Evolutionary conservation across 148 eudicot genomes (phyloP).

Genomic region (Simmondsia chinensis): DNA sequence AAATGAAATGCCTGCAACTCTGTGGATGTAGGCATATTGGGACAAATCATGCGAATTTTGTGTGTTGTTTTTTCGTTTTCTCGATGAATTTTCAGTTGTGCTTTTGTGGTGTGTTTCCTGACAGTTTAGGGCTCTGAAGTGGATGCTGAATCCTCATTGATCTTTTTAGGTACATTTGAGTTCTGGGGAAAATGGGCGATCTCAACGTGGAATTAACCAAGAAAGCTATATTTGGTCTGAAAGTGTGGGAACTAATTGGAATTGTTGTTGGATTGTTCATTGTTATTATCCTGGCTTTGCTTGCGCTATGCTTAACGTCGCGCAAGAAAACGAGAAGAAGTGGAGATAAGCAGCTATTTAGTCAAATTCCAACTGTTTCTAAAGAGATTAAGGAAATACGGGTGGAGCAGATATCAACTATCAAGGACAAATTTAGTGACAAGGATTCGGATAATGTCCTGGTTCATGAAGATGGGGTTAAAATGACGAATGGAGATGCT

Average conservation of each 20-base stretch:
- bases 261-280: conserved; percentile 60
- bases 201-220: too few species aligned
- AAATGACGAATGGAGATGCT: conserved; percentile 68
- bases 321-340: conserved; percentile 46
- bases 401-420: conserved; percentile 29
- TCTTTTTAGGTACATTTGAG: too few species aligned
- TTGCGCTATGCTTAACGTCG: conserved; percentile 48
- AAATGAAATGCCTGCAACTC: too few species aligned
- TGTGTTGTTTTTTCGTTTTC: too few species aligned
- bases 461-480: conserved; percentile 62
- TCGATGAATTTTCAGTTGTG: too few species aligned
- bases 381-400: conserved; percentile 76
- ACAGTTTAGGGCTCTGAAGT: too few species aligned
- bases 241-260: conserved; percentile 65
- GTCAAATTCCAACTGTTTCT: conserved; percentile 68
- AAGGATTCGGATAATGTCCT: conserved; percentile 63
- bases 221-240: conserved; percentile 30
- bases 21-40: too few species aligned
- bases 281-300: conserved; percentile 42
- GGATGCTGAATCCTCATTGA: too few species aligned
- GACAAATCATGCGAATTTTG: too few species aligned
- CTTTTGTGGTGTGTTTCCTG: too few species aligned
- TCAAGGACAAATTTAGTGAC: conserved; percentile 51
- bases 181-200: too few species aligned
- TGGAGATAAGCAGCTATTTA: conserved; percentile 22